Evolutionary conservation across 495 filamentous ascomycete genomes (phyloP), one percentile per base, ranked within the genome.

Genomic region (Parmelia sp.): DNA sequence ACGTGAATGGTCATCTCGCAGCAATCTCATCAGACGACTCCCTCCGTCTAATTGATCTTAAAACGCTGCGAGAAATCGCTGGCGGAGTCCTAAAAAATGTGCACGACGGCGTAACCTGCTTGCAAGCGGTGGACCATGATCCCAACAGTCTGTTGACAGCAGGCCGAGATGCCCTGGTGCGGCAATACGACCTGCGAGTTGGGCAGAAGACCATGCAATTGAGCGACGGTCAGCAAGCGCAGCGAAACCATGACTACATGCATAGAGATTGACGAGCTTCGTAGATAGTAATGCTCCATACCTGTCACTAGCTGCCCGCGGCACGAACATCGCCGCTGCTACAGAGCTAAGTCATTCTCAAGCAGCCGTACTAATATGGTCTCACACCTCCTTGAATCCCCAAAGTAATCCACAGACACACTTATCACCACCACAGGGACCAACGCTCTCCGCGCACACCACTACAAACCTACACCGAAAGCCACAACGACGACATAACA

Each of bases 401-500:
- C 2, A n/a, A 23, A 12, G n/a, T 10, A 47, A 25, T 4, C 12
- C n/a, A 25, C 8, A 47, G n/a, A 47, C 44, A 3, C 4, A 59
- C 73, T 74, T 59, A 74, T 80, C 68, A 76, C 64, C 61, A 55
- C 60, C 69, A 66, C 63, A 91, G 88, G 88, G 90, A 92, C 73
- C 78, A 83, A 60, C 82, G 90, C 71, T 84, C 83, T 59, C 74
- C 83, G 0, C 65, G 73, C 49, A 68, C 75, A 33, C 81, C 83
- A 12, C 75, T 79, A 56, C 77, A 83, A 33, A 78, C 88, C 70
- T 94, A 93, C 70, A 79, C 86, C 39, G 93, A 97, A 70, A 88
- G 90, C 58, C 93, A 97, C 74, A 93, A 88, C 62, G 93, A 97
- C 74, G 91, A 96, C 72, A 82, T 97, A 57, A 96, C 93, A 29